These are phyloP conservation scores for Suhomyces guaymorum DNA, from an alignment of 1,139 yeast species.

Conservation along the genomic window DNA sequence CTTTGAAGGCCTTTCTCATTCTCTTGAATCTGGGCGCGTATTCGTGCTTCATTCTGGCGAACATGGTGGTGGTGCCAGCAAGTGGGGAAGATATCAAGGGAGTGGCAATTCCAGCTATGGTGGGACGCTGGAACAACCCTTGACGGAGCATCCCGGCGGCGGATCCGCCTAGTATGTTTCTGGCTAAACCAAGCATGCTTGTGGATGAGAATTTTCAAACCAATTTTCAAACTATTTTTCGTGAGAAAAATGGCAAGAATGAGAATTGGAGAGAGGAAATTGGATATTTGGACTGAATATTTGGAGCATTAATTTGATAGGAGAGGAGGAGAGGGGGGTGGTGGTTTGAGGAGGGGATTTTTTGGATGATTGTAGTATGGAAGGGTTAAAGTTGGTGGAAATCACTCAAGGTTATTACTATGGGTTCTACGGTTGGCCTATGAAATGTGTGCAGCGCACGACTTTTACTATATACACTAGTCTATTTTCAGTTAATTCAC, in stretches of 20 bases:
- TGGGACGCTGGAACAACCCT: constrained; percentile 2
- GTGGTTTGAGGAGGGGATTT: too few species aligned
- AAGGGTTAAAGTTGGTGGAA: too few species aligned
- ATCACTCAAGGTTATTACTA: too few species aligned
- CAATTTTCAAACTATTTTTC: constrained; percentile 6
- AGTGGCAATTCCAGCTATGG: constrained; percentile 2
- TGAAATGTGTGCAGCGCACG: background rate
- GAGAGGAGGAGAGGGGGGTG: too few species aligned
- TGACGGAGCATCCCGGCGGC: constrained; percentile 9
- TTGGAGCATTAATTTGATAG: too few species aligned
- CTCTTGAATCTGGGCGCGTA: constrained; percentile 80
- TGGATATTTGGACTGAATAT: too few species aligned
- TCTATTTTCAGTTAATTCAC: too few species aligned
- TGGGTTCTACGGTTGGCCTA: too few species aligned
- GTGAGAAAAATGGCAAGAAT: background rate
- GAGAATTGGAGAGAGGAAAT: background rate
- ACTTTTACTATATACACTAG: constrained; percentile 5
- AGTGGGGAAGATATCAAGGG: constrained; percentile 1
- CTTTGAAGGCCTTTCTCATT: constrained; percentile 84
- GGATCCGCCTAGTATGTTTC: constrained; percentile 10
- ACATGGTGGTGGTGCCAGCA: constrained; percentile 6
- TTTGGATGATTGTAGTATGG: too few species aligned
- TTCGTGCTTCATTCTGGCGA: constrained; percentile 69
- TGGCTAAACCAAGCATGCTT: constrained; percentile 12
- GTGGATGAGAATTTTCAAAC: background rate